Evolutionary conservation across 352 stramenopile genomes (phyloP).

Genomic region (Thalassiosira livingstoniorum): DNA sequence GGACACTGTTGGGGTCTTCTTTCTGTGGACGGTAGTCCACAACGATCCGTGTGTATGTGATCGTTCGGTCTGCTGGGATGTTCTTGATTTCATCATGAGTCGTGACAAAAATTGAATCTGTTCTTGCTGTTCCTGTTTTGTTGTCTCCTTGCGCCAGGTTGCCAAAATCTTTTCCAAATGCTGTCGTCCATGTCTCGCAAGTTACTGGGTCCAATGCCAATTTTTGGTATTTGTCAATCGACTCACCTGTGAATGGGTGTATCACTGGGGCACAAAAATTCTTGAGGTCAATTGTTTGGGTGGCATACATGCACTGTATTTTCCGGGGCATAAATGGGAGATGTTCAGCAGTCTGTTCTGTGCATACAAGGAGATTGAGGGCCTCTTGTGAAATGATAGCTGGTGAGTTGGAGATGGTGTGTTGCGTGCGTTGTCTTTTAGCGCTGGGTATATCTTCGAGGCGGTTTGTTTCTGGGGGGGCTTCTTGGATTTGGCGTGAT

Average conservation of each 20-base stretch:
- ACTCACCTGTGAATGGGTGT: background rate
- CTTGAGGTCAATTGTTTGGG: too few species aligned
- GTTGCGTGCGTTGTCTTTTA: too few species aligned
- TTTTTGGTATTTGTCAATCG: background rate
- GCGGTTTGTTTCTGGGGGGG: too few species aligned
- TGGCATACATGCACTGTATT: too few species aligned
- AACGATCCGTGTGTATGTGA: slow-evolving; percentile 10
- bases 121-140: slow-evolving; percentile 11
- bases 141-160: slow-evolving; percentile 8
- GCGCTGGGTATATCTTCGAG: too few species aligned
- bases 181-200: slow-evolving; percentile 19
- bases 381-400: too few species aligned
- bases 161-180: slow-evolving; percentile 15
- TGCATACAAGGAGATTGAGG: too few species aligned
- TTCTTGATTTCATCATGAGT: slow-evolving; percentile 23
- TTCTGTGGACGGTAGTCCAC: background rate
- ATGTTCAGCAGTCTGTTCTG: too few species aligned
- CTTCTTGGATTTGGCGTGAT: too few species aligned
- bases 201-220: background rate
- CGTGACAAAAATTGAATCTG: slow-evolving; percentile 54
- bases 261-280: too few species aligned
- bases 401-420: too few species aligned
- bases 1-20: background rate
- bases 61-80: slow-evolving; percentile 6
- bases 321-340: too few species aligned